Conservation (phyloP, 2,329 filamentous ascomycete species). For the Penicillium vulpinum region DNA sequence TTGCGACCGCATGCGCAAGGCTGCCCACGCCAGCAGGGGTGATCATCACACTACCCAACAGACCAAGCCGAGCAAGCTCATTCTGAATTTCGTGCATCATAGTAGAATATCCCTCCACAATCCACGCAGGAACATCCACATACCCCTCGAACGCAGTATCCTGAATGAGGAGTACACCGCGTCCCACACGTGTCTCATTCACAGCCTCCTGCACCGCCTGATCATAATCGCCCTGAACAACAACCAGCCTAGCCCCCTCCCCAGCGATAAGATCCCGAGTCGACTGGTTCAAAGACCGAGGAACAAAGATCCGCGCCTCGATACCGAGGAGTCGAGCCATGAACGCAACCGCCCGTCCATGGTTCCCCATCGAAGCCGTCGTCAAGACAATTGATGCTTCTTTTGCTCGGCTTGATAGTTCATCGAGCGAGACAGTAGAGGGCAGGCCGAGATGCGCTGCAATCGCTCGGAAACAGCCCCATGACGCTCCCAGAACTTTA, state of each 20-base stretch:
- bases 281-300: slow-evolving; percentile 55
- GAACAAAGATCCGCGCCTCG: slow-evolving; percentile 62
- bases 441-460: slow-evolving; percentile 47
- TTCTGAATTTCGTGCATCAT: slow-evolving; percentile 68
- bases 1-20: slow-evolving; percentile 67
- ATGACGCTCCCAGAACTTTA: slow-evolving; percentile 78
- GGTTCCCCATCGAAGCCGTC: slow-evolving; percentile 74
- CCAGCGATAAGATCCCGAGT: slow-evolving; percentile 57
- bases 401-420: slow-evolving; percentile 41
- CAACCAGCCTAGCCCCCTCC: slow-evolving; percentile 63
- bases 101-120: slow-evolving; percentile 75
- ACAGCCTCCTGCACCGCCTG: slow-evolving; percentile 56
- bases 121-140: slow-evolving; percentile 67
- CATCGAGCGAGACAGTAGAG: slow-evolving; percentile 45
- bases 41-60: slow-evolving; percentile 54
- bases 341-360: slow-evolving; percentile 69
- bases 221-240: slow-evolving; percentile 64
- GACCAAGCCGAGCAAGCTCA: slow-evolving; percentile 52
- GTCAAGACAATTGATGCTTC: slow-evolving; percentile 49
- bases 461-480: slow-evolving; percentile 65
- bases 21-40: slow-evolving; percentile 72
- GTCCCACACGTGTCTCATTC: slow-evolving; percentile 36
- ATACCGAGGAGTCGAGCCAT: slow-evolving; percentile 65
- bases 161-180: slow-evolving; percentile 60
- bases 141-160: slow-evolving; percentile 70